These are phyloP conservation scores for Physcomitrellopsis africana DNA, from an alignment of 225 moss, liverwort and hornwort species.

Conservation along the genomic window DNA sequence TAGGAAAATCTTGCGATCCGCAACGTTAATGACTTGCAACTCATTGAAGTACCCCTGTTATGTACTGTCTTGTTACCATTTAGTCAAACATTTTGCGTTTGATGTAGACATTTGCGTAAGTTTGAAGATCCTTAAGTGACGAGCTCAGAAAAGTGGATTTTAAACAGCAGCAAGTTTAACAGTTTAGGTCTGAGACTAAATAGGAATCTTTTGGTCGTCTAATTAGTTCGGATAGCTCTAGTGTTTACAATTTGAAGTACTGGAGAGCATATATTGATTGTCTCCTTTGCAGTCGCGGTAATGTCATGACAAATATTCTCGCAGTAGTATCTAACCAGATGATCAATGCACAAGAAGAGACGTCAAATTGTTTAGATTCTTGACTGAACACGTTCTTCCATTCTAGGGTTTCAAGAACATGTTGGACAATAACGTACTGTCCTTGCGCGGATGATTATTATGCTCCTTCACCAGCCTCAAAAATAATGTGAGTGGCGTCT, in stretches of 20 bases:
- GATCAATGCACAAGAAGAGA: background rate
- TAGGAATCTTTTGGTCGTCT: background rate
- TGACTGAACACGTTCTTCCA: background rate
- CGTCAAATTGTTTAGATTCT: background rate
- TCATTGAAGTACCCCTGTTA: background rate
- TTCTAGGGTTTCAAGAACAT: conserved; percentile 26
- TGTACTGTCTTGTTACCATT: background rate
- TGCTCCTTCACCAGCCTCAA: background rate
- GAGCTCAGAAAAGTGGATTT: conserved; percentile 9
- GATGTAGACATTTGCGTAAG: background rate
- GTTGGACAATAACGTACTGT: background rate
- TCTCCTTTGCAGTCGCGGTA: background rate
- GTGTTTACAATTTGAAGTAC: conserved; percentile 6
- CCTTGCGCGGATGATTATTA: conserved; percentile 3
- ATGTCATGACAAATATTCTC: conserved; percentile 1
- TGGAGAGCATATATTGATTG: background rate
- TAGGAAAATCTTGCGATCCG: background rate
- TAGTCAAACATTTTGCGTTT: background rate
- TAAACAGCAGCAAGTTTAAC: background rate
- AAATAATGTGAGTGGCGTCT: background rate
- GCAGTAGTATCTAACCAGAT: background rate
- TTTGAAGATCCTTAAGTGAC: background rate
- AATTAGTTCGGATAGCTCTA: background rate
- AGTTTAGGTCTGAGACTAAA: background rate
- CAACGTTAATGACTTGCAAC: background rate